Evolutionary conservation across 2,329 filamentous ascomycete species (phyloP).

Genomic region (Monosporascus sp.): DNA sequence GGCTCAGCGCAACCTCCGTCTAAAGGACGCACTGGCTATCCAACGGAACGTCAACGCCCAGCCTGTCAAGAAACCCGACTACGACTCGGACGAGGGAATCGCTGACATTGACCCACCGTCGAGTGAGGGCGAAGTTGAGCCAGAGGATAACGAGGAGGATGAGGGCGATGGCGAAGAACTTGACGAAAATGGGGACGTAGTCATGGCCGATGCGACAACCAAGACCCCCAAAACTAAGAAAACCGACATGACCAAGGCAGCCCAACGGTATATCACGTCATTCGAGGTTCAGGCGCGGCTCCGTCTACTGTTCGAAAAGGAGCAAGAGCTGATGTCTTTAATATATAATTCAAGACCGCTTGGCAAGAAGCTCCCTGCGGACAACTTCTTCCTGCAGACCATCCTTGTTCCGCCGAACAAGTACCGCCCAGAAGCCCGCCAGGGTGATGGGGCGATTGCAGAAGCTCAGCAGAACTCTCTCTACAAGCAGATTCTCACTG

Average conservation of each 20-base stretch:
- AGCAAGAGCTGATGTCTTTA: slow-evolving; percentile 77
- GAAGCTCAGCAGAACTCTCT: slow-evolving; percentile 85
- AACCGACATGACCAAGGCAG: slow-evolving; percentile 25
- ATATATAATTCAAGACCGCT: slow-evolving; percentile 73
- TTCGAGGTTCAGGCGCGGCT: slow-evolving; percentile 79
- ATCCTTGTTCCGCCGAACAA: slow-evolving; percentile 88
- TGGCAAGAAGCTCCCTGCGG: slow-evolving; percentile 60
- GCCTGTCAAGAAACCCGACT: slow-evolving; percentile 31
- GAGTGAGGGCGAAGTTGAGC: slow-evolving; percentile 34
- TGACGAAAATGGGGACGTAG: slow-evolving; percentile 51
- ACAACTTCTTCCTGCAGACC: slow-evolving; percentile 91
- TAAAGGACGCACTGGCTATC: slow-evolving; percentile 64
- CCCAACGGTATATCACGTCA: slow-evolving; percentile 73
- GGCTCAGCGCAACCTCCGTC: slow-evolving; percentile 61
- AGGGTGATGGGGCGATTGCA: slow-evolving; percentile 73
- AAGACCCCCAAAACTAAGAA: slow-evolving; percentile 30
- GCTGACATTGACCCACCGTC: slow-evolving; percentile 56
- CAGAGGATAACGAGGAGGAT: slow-evolving; percentile 35
- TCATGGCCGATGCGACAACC: slow-evolving; percentile 46
- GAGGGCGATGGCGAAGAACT: slow-evolving; percentile 42
- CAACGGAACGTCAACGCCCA: slow-evolving; percentile 26
- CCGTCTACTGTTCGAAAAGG: slow-evolving; percentile 75
- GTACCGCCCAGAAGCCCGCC: slow-evolving; percentile 80
- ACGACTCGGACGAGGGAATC: slow-evolving; percentile 62
- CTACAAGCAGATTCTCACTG: slow-evolving; percentile 77